Evolutionary conservation across 2,329 filamentous ascomycete genomes (phyloP).

Genomic region (Juglanconis oblonga): DNA sequence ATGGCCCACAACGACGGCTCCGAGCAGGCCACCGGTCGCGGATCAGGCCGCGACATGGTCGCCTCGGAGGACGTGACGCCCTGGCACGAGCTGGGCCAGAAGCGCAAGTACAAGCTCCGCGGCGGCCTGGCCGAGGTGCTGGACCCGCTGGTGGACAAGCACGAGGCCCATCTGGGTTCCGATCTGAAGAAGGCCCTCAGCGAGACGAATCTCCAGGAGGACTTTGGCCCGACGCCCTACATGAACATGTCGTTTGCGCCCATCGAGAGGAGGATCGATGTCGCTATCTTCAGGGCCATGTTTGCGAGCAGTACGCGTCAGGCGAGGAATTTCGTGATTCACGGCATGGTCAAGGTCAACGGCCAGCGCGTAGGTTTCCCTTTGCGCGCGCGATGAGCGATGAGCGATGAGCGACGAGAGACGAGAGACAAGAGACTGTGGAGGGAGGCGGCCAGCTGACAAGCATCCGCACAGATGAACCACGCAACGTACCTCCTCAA

Average conservation of each 20-base stretch:
- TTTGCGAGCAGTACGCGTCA: constrained; percentile 93
- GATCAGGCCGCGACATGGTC: constrained; percentile 59
- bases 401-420: background rate
- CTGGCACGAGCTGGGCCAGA: constrained; percentile 21
- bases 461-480: constrained; percentile 62
- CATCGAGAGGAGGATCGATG: constrained; percentile 84
- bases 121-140: background rate
- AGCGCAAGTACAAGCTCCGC: constrained; percentile 18
- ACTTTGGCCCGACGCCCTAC: constrained; percentile 66
- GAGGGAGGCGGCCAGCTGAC: constrained; percentile 1
- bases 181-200: background rate
- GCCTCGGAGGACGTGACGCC: constrained; percentile 14
- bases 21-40: constrained; percentile 77
- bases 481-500: constrained; percentile 93
- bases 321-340: constrained; percentile 89
- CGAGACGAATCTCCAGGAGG: constrained; percentile 27
- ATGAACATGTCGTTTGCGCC: constrained; percentile 96
- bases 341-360: constrained; percentile 93
- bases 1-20: constrained; percentile 81
- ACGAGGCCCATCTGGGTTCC: background rate
- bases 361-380: constrained; percentile 73
- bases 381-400: background rate
- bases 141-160: constrained; percentile 2
- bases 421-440: background rate
- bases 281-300: constrained; percentile 88